A percentile compares a stretch with the other conserved stretches of the same genome.
Evolutionary conservation across 345 rosid species (phyloP).

Genomic region (Euphorbia tirucalli): DNA sequence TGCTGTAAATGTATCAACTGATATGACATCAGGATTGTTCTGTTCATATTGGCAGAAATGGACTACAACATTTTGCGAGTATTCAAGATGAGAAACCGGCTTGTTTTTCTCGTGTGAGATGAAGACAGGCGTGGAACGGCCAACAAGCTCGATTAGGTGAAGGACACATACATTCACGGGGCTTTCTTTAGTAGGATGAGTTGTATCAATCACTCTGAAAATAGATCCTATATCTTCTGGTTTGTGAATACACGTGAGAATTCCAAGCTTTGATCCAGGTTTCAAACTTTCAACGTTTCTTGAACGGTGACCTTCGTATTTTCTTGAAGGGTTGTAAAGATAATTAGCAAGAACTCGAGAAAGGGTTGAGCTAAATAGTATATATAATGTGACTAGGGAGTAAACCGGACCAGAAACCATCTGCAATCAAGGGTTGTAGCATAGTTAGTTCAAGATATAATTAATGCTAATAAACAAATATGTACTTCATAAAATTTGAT

Average conservation of each 20-base stretch:
- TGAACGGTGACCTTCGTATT: slow-evolving; percentile 49
- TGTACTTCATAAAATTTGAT: not conserved
- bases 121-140: slow-evolving; percentile 46
- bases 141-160: slow-evolving; percentile 53
- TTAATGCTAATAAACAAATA: too few species aligned
- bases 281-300: slow-evolving; percentile 36
- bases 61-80: slow-evolving; percentile 44
- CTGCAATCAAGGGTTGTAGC: not conserved
- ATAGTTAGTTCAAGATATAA: too few species aligned
- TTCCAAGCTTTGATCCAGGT: slow-evolving; percentile 33
- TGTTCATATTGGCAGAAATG: slow-evolving; percentile 34
- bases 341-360: not conserved
- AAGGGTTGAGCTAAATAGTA: not conserved
- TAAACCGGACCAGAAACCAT: not conserved
- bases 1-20: slow-evolving; percentile 35
- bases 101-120: slow-evolving; percentile 47
- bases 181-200: slow-evolving; percentile 31
- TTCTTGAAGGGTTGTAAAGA: slow-evolving; percentile 30
- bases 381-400: not conserved
- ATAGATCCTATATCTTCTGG: slow-evolving; percentile 39
- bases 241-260: slow-evolving; percentile 54
- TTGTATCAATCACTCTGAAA: slow-evolving; percentile 37
- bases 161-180: slow-evolving; percentile 44
- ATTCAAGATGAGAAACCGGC: slow-evolving; percentile 9
- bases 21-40: slow-evolving; percentile 17